Conservation (phyloP, 2,329 filamentous ascomycete genomes). For the Talaromyces sp. region DNA sequence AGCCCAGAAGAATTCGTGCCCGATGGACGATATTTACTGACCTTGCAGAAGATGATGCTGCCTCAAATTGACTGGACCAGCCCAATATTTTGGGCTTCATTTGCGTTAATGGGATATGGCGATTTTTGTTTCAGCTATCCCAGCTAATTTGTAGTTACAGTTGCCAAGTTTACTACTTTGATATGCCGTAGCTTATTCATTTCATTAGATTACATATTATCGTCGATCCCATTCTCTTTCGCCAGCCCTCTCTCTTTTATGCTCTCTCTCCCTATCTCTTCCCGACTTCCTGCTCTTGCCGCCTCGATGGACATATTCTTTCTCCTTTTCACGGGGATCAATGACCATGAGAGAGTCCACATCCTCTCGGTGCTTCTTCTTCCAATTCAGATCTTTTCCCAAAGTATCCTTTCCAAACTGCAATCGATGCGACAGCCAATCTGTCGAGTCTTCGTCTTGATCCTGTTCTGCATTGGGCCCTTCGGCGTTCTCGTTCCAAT, state of each 20-base stretch:
- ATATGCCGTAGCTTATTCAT: neutral
- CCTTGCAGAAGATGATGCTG: slow-evolving; percentile 24
- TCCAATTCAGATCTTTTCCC: slow-evolving; percentile 87
- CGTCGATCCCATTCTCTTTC: slow-evolving; percentile 37
- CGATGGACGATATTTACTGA: slow-evolving; percentile 22
- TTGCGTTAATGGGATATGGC: slow-evolving; percentile 25
- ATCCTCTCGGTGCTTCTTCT: slow-evolving; percentile 78
- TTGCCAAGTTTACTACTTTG: neutral
- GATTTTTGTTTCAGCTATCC: slow-evolving; percentile 21
- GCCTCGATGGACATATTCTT: slow-evolving; percentile 57
- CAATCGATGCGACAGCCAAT: slow-evolving; percentile 83
- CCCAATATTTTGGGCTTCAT: slow-evolving; percentile 27
- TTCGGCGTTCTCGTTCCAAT: slow-evolving; percentile 63
- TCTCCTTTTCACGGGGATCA: slow-evolving; percentile 80
- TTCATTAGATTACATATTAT: slow-evolving; percentile 11
- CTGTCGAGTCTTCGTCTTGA: slow-evolving; percentile 48
- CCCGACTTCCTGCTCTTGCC: slow-evolving; percentile 57
- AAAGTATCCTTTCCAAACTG: slow-evolving; percentile 85
- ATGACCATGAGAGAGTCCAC: slow-evolving; percentile 70
- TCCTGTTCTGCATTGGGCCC: slow-evolving; percentile 52
- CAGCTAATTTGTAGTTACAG: neutral
- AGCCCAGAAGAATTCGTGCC: slow-evolving; percentile 23
- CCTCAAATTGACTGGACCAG: slow-evolving; percentile 26
- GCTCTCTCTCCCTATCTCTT: slow-evolving; percentile 38
- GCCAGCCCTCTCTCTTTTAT: slow-evolving; percentile 33